Base-by-base conservation (phyloP, 2,329 filamentous ascomycete genomes). In the Magnaporthiopsis rhizophila region DNA sequence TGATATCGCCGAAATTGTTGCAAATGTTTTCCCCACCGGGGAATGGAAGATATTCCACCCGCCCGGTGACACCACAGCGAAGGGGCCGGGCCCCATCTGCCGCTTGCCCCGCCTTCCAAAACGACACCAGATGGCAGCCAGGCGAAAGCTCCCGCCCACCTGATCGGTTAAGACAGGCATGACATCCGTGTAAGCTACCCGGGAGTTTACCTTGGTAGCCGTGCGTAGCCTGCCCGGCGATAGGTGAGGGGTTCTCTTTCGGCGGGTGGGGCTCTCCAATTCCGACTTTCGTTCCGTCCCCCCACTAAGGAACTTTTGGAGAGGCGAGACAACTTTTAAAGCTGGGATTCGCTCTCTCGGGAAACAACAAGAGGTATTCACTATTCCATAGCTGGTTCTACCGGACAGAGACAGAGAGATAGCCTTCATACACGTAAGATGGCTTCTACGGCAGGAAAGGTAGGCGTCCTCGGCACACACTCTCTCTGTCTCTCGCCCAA, bases 371-470 rank as follows among this genome's bases (percentile, higher is more conserved):
- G 21, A 26, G 26, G 26, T 26, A 26, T 26, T 26, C 26, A 26
- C 26, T 26, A 26, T 26, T 26, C 26, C 26, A 26, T 26, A 15
- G 12, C 15, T 6, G 9, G 36, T 18, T 38, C 36, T 3, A 38
- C 36, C 13, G 13, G 3, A 38, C 36, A 38, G 36, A 38, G 36
- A 38, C 38, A 45, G 15, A 45, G 15, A 45, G 38, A 18, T 3
- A 45, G 38, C 38, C 11, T 26, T 8, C 56, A 53, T 53, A 53
- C 45, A 21, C 21, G 21, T 21, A 53, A 53, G 45, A 82, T 83
- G 80, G 78, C 80, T 71, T 79, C 78, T 67, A 84, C 81, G 62
- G 79, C 74, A 69, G 81, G 81, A 74, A 81, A 83, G 80, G 81
- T 83, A 71, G 21, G 24, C 18, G 13, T n/a, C 4, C 28, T 26